phyloP scores from a whole-genome alignment of 805 yeast species.

The Wickerhamomyces silvicola region DNA sequence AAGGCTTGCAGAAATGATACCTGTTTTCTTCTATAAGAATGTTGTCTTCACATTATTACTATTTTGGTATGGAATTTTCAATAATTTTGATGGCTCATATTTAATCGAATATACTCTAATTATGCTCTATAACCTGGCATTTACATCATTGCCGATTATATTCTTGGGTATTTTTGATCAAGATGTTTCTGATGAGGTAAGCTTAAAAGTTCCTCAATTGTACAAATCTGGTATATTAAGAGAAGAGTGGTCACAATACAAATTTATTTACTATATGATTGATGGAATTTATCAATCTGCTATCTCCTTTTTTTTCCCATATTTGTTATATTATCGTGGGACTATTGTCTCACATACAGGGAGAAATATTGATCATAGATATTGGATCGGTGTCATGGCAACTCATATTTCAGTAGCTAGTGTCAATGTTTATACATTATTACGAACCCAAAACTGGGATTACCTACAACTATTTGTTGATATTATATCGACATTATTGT shows the following conservation, averaged over 20 bases:
- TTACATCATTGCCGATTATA: constrained; percentile 75
- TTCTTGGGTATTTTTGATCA: constrained; percentile 75
- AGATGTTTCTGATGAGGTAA: constrained; percentile 65
- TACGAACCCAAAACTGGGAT: constrained; percentile 78
- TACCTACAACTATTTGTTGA: constrained; percentile 58
- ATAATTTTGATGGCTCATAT: constrained; percentile 73
- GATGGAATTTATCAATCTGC: constrained; percentile 76
- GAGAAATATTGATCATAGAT: constrained; percentile 59
- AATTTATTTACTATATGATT: constrained; percentile 66
- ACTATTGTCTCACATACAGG: constrained; percentile 45
- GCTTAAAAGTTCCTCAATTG: constrained; percentile 66
- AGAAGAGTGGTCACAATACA: constrained; percentile 60
- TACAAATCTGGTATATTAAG: constrained; percentile 69
- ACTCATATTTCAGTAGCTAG: constrained; percentile 59
- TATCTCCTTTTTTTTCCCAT: constrained; percentile 68
- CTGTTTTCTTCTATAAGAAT: constrained; percentile 73
- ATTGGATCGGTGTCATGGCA: constrained; percentile 60
- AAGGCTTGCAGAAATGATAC: constrained; percentile 77
- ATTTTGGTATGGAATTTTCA: constrained; percentile 75
- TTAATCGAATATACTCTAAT: constrained; percentile 72
- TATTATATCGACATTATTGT: constrained; percentile 48
- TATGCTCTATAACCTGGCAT: constrained; percentile 79
- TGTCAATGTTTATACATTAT: constrained; percentile 56
- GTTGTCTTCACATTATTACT: constrained; percentile 66
- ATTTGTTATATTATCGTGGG: constrained; percentile 41